phyloP scores from a whole-genome alignment of 2,329 filamentous ascomycete genomes.

The Phyllosticta citrichinensis region DNA sequence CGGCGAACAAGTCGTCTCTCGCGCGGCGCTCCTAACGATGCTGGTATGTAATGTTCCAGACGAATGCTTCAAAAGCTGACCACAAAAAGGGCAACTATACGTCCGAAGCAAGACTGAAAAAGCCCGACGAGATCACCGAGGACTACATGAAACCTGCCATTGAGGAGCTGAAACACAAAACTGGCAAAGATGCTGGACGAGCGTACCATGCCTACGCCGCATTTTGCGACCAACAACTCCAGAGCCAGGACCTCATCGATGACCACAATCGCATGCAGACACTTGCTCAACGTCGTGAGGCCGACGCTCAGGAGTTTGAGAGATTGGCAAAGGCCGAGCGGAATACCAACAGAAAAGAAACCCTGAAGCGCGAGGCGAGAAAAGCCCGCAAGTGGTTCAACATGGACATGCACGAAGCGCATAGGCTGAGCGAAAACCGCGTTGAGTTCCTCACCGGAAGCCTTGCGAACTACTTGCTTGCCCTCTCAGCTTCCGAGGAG shows the following conservation, averaged over 20 bases:
- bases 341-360: slow-evolving; percentile 38
- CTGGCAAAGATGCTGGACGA: slow-evolving; percentile 66
- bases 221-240: slow-evolving; percentile 90
- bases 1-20: slow-evolving; percentile 14
- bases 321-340: slow-evolving; percentile 42
- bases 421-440: slow-evolving; percentile 64
- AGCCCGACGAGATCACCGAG: slow-evolving; percentile 79
- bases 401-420: slow-evolving; percentile 81
- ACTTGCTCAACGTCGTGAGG: slow-evolving; percentile 67
- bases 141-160: slow-evolving; percentile 79
- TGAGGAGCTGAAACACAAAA: slow-evolving; percentile 59
- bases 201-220: slow-evolving; percentile 92
- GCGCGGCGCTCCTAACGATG: slow-evolving; percentile 68
- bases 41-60: slow-evolving; percentile 39
- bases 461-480: slow-evolving; percentile 85
- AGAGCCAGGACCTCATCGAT: slow-evolving; percentile 74
- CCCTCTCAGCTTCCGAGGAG: slow-evolving; percentile 73
- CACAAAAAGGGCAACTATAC: slow-evolving; percentile 61
- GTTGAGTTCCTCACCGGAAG: slow-evolving; percentile 79
- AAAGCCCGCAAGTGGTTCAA: slow-evolving; percentile 82
- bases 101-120: slow-evolving; percentile 81
- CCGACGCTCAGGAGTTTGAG: slow-evolving; percentile 68
- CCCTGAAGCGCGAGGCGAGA: slow-evolving; percentile 48
- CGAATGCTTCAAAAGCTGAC: slow-evolving; percentile 12
- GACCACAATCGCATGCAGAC: slow-evolving; percentile 74